Evolutionary conservation across 2,329 filamentous ascomycete species (phyloP), one percentile per base, ranked within the genome.

Genomic region (Pseudonectria foliicola): DNA sequence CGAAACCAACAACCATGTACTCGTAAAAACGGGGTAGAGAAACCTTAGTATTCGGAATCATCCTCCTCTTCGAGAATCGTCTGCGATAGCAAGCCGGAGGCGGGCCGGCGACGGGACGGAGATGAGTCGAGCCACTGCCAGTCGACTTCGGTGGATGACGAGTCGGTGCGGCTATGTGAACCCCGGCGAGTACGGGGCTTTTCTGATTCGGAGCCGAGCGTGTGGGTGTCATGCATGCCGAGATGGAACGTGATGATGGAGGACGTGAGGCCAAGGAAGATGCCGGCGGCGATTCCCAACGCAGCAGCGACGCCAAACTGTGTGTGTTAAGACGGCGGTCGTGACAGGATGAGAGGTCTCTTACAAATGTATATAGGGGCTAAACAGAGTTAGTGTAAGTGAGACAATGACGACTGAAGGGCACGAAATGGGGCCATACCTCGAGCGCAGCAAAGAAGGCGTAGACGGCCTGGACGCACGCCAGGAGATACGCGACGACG

Each of bases 51-150:
- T 27, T 70, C 71, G 14, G 70, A 76, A 47, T 68, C 68, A 53
- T 83, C 80, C 33, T 82, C 79, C 54, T 86, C 82, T 55, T 86
- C 82, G 38, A 82, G 70, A 42, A 87, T 86, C 0, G 77, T 82
- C 53, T 82, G 77, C 18, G 72, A 69, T 28, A 82, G 59, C 13
- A 85, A 54, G 2, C 72, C 71, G 33, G 65, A 61, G 4, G 61
- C 61, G 31, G 64, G 59, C 33, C 63, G 60, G 35, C 66, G 58
- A 8, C 63, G 56, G 16, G 57, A 54, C n/a, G 55, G 52, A 10
- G 56, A 48, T 24, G 57, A 52, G 30, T 63, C 61, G 5, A 60
- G 39, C 56, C 54, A 61, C 34, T 56, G 57, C 60, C 61, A 65
- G 11, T 65, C 61, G 1, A 57, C 39, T 13, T 65, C 62, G 13